Evolutionary conservation across 352 stramenopile species (phyloP).

Genomic region (Phytophthora multivora): DNA sequence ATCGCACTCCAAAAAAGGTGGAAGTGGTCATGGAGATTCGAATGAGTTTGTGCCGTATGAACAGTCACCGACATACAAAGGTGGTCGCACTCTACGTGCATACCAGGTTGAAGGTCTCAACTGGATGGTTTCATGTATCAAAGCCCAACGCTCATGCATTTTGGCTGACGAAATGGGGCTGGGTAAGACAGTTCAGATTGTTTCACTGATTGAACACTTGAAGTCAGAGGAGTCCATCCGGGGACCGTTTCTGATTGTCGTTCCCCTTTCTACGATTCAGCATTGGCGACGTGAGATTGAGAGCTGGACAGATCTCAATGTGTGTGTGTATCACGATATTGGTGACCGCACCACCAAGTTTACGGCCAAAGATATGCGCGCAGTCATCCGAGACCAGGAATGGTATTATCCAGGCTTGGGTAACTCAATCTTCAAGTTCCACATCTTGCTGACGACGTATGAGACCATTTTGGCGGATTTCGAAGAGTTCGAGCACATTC

Average conservation of each 20-base stretch:
- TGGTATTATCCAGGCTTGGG: slow-evolving; percentile 89
- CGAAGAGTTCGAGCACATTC: slow-evolving; percentile 86
- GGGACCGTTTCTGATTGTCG: slow-evolving; percentile 85
- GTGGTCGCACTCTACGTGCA: slow-evolving; percentile 71
- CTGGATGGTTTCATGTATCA: slow-evolving; percentile 90
- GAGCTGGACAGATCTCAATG: slow-evolving; percentile 97
- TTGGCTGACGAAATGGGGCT: slow-evolving; percentile 94
- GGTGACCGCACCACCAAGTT: slow-evolving; percentile 80
- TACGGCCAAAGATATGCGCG: slow-evolving; percentile 87
- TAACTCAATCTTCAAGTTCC: slow-evolving; percentile 93
- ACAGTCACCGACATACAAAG: slow-evolving; percentile 89
- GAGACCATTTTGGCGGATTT: slow-evolving; percentile 86
- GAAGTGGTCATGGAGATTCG: slow-evolving; percentile 25
- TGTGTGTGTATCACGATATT: slow-evolving; percentile 98
- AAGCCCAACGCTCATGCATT: slow-evolving; percentile 88
- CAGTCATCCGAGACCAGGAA: slow-evolving; percentile 85
- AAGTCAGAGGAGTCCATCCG: slow-evolving; percentile 84
- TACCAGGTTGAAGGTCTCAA: slow-evolving; percentile 91
- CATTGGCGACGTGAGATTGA: slow-evolving; percentile 90
- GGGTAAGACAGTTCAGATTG: slow-evolving; percentile 95
- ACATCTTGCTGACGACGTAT: slow-evolving; percentile 84
- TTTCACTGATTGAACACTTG: slow-evolving; percentile 92
- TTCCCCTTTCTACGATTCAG: slow-evolving; percentile 88
- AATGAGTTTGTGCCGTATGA: slow-evolving; percentile 90
- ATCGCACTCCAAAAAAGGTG: slow-evolving; percentile 15